phyloP scores from a whole-genome alignment of 192 early-diverging fungal species.

The Phlyctochytrium arcticum region DNA sequence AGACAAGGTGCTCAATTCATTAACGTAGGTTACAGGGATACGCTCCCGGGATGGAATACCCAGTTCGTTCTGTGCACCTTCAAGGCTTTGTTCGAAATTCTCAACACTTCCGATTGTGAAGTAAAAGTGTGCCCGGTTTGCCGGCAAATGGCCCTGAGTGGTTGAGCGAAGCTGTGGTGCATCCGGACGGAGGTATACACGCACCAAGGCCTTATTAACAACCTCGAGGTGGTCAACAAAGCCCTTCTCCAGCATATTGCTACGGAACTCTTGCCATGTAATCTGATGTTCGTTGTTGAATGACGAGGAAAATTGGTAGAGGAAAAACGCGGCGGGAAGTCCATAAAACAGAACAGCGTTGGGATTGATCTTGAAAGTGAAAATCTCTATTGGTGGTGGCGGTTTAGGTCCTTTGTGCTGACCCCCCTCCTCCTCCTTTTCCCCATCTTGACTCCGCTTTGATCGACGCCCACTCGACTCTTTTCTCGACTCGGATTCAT shows the following conservation, averaged over 20 bases:
- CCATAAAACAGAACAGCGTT: conserved; percentile 29
- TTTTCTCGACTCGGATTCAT: conserved; percentile 3
- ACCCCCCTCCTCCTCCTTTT: conserved; percentile 11
- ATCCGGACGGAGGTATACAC: conserved; percentile 72
- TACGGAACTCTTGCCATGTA: conserved; percentile 91
- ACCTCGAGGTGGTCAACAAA: conserved; percentile 87
- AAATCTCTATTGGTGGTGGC: conserved; percentile 9
- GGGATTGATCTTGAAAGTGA: conserved; percentile 32
- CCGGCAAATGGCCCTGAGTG: conserved; percentile 1
- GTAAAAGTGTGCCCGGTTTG: conserved; percentile 40
- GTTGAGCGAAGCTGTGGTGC: conserved; percentile 34
- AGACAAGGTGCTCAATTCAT: conserved; percentile 68
- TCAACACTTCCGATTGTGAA: conserved; percentile 96
- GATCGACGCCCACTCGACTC: background rate
- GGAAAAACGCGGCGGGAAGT: conserved; percentile 27
- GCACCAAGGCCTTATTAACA: conserved; percentile 79
- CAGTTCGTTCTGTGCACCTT: conserved; percentile 85
- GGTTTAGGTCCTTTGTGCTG: background rate
- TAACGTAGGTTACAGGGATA: conserved; percentile 87
- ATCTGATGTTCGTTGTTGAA: conserved; percentile 50
- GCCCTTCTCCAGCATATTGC: conserved; percentile 84
- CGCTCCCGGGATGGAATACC: conserved; percentile 84
- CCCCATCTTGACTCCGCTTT: background rate
- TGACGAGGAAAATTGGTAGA: conserved; percentile 23
- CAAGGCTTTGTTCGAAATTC: conserved; percentile 87